Evolutionary conservation across 768 basidiomycete species (phyloP), one percentile per base, ranked within the genome.

Genomic region (Cystobasidium tubakii): DNA sequence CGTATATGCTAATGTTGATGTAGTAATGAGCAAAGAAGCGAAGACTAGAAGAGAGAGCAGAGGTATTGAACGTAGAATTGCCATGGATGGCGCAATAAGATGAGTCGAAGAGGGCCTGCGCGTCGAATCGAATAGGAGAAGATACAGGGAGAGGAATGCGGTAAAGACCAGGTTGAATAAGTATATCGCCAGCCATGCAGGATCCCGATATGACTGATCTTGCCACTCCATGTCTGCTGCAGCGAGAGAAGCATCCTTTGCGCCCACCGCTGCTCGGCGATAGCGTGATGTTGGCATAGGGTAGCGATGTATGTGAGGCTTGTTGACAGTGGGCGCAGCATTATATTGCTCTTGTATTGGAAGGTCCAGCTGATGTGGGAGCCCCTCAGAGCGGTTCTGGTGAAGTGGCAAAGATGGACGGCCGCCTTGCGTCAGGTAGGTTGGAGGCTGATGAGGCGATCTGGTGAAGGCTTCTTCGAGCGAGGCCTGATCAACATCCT

Each of bases 251-350:
- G 57, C 23, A 23, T 27, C 33, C 23, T 60, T 60, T 12, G 15
- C 36, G 10, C 25, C 39, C 15, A 19, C 19, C 2, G 63, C 63
- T 23, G 34, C 39, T 12, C 63, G 34, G 13, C 63, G 31, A 65
- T 65, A 65, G 7, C 39, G 31, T 13, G 63, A 65, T 33, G 63
- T 65, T 13, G 63, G 63, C 63, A 65, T 65, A 7, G 63, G 63
- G 23, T 65, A 65, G 12, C 34, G 34, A 27, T 65, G 34, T 65
- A 65, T 42, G 63, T 33, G 34, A 13, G 43, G 43, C 34, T 12
- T 42, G 25, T 65, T 33, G 23, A 3, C 7, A 15, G 21, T 9
- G 9, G 43, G 33, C 12, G 31, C 21, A 15, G 63, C 34, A 29
- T 2, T 4, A 12, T 12, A 29, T 4, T 17, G 57, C 25, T 62